Percentiles rank a stretch among this genome's conserved stretches.
phyloP scores from a whole-genome alignment of 768 basidiomycete species.

The Kwoniella dendrophila region DNA sequence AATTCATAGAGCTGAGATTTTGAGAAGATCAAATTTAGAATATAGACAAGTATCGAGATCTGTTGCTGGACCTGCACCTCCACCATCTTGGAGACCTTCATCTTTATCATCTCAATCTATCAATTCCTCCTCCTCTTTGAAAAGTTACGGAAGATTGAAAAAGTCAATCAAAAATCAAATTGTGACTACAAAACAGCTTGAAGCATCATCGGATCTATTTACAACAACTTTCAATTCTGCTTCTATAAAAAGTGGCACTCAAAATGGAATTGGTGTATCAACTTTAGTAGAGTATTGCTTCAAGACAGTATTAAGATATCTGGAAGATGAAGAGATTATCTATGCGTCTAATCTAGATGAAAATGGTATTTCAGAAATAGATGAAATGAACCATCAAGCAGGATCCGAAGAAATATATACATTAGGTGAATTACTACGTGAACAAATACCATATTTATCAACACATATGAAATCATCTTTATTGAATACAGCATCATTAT shows the following conservation, averaged over 20 bases:
- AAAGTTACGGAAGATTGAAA: background rate
- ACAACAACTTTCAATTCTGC: background rate
- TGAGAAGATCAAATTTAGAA: constrained; percentile 24
- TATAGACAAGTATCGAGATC: constrained; percentile 31
- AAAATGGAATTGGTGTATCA: background rate
- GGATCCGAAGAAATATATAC: constrained; percentile 11
- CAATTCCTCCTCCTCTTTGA: background rate
- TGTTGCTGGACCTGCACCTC: constrained; percentile 41
- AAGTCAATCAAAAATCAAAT: background rate
- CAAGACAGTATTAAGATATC: constrained; percentile 26
- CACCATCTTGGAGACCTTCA: constrained; percentile 40
- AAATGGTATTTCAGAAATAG: background rate
- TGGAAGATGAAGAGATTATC: constrained; percentile 26
- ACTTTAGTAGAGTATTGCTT: constrained; percentile 37
- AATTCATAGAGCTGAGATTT: constrained; percentile 33
- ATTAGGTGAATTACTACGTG: constrained; percentile 27
- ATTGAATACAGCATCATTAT: constrained; percentile 20
- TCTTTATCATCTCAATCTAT: background rate
- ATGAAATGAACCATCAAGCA: background rate
- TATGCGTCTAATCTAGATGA: background rate
- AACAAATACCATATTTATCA: constrained; percentile 36
- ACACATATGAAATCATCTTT: constrained; percentile 31
- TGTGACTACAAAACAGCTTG: background rate
- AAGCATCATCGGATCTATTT: background rate
- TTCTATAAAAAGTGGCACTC: background rate